These are phyloP conservation scores for Colletotrichum godetiae DNA, from an alignment of 2,329 filamentous ascomycete genomes.

Conservation along the genomic window DNA sequence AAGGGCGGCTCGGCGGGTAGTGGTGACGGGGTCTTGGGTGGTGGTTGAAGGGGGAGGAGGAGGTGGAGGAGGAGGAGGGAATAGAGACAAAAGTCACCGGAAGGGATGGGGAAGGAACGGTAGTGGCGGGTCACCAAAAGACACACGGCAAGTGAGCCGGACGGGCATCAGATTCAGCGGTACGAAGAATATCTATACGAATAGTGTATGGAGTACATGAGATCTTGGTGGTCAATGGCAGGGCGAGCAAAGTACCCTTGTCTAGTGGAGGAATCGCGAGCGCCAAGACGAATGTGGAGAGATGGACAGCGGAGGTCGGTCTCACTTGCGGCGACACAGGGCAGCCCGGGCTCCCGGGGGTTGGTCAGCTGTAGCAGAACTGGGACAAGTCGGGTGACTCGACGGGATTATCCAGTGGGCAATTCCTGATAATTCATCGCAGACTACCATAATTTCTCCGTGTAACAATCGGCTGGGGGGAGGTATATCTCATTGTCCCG, in stretches of 20 bases:
- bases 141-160: constrained; percentile 6
- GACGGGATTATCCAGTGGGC: not conserved
- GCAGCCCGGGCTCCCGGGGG: constrained; percentile 13
- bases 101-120: constrained; percentile 26
- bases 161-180: not conserved
- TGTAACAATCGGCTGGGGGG: not conserved
- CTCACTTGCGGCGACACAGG: constrained; percentile 28
- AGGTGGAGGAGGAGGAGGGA: constrained; percentile 11
- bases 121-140: constrained; percentile 11
- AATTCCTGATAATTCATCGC: constrained; percentile 4
- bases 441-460: not conserved
- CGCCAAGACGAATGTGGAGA: constrained; percentile 31
- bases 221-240: not conserved
- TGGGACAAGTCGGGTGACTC: constrained; percentile 1
- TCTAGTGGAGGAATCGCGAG: constrained; percentile 10
- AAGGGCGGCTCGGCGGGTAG: constrained; percentile 3
- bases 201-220: not conserved
- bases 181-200: not conserved
- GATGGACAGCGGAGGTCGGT: constrained; percentile 17
- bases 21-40: not conserved
- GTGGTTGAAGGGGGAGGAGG: constrained; percentile 16
- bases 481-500: not conserved
- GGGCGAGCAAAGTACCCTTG: constrained; percentile 4
- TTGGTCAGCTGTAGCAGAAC: constrained; percentile 29
- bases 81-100: constrained; percentile 27